Conservation (phyloP, 2,329 filamentous ascomycete genomes). For the Aspergillus pseudoterreus region DNA sequence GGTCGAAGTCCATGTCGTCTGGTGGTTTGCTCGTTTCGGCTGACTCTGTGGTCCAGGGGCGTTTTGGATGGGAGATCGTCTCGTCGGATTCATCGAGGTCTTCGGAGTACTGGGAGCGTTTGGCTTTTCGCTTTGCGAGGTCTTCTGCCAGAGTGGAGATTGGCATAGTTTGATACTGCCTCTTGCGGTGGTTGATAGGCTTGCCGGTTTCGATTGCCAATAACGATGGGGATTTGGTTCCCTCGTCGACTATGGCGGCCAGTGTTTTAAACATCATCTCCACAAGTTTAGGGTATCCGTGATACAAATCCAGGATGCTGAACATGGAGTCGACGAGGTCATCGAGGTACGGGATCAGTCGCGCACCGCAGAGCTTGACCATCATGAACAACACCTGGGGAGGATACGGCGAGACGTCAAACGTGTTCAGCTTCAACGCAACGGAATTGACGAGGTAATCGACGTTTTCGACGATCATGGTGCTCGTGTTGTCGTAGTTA, state of each 20-base stretch:
- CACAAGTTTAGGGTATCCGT: slow-evolving; percentile 84
- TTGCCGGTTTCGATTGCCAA: slow-evolving; percentile 42
- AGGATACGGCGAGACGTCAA: slow-evolving; percentile 87
- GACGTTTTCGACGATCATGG: slow-evolving; percentile 82
- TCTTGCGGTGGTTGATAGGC: slow-evolving; percentile 25
- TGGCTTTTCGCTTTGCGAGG: slow-evolving; percentile 31
- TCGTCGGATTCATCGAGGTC: slow-evolving; percentile 24
- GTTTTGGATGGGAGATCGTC: slow-evolving; percentile 26
- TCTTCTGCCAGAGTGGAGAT: slow-evolving; percentile 32
- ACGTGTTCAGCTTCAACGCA: slow-evolving; percentile 80
- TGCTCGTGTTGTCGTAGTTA: slow-evolving; percentile 68
- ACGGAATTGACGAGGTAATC: slow-evolving; percentile 97
- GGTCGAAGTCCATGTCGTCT: slow-evolving; percentile 6
- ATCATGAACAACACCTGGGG: slow-evolving; percentile 93
- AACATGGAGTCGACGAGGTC: slow-evolving; percentile 91
- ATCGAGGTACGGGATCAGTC: slow-evolving; percentile 80
- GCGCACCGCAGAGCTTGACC: slow-evolving; percentile 78
- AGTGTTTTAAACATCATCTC: slow-evolving; percentile 81
- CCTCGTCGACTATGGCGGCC: slow-evolving; percentile 78
- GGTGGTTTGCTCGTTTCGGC: slow-evolving; percentile 17
- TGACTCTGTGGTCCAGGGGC: slow-evolving; percentile 27
- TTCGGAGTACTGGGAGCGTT: slow-evolving; percentile 21
- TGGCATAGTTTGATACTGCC: slow-evolving; percentile 25
- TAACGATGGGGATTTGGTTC: slow-evolving; percentile 54
- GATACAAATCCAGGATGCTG: slow-evolving; percentile 87